Base-by-base conservation (phyloP, 768 basidiomycete species). In the Lactarius akahatsu region DNA sequence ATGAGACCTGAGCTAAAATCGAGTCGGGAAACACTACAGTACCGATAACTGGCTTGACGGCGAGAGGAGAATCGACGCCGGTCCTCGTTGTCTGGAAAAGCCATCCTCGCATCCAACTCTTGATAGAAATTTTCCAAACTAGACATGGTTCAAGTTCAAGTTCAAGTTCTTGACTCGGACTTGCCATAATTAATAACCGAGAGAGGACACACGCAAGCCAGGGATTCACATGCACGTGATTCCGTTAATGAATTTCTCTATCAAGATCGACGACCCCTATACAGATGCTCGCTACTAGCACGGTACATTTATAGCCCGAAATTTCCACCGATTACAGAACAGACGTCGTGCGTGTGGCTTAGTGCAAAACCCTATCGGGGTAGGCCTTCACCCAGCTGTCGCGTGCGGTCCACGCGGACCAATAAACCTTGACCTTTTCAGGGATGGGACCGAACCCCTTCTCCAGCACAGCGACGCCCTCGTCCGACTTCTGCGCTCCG, bases 351-450 rank as follows among this genome's bases (percentile, higher is more conserved):
- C n/a, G 23, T 50, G 23, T 11, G n/a, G 10, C 2, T 16, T 45
- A 69, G 36, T 64, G 62, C 57, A 67, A 77, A 64, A 69, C 66
- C 68, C 74, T 73, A 34, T 74, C 71, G 10, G 69, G 70, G 57
- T 75, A 75, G 20, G 71, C 65, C 62, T 67, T 66, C 72, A 77
- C 73, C 81, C 81, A 83, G 69, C 81, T 82, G 52, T 80, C 77
- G 63, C 81, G 77, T 65, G 69, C 75, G 50, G 68, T 72, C 83
- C 83, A 86, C 28, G 78, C 76, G 16, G 62, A 66, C 81, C 79
- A 82, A 69, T 84, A 84, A 26, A 70, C 67, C 16, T 71, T 75
- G 0, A 84, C 72, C 64, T 78, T 80, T 34, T 69, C 72, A 23
- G 81, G 78, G 16, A 82, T 69, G 2, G 75, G 69, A 40, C 76